Conservation (phyloP, 345 rosid species). For the Raphanus raphanistrum region DNA sequence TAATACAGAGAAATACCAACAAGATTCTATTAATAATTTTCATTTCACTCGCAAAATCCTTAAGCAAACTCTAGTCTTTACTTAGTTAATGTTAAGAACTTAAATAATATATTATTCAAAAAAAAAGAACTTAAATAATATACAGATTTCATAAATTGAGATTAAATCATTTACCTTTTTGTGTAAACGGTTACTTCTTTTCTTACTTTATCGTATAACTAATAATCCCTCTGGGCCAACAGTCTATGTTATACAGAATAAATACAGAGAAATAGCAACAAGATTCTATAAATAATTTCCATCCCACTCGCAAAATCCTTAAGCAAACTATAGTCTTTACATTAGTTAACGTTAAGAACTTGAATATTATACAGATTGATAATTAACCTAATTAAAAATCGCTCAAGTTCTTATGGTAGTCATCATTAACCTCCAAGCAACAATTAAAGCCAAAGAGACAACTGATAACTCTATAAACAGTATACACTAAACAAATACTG, state of each 20-base stretch:
- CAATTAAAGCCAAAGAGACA: constrained; percentile 7
- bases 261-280: background rate
- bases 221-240: background rate
- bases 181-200: background rate
- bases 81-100: background rate
- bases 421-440: constrained; percentile 20
- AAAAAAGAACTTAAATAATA: background rate
- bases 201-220: background rate
- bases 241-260: background rate
- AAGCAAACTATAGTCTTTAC: constrained; percentile 9
- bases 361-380: background rate
- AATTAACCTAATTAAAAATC: background rate
- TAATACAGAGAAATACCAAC: background rate
- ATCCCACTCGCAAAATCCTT: constrained; percentile 3
- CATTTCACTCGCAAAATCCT: background rate
- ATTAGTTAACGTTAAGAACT: background rate
- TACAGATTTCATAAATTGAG: background rate
- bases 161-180: too few species aligned
- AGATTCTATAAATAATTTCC: constrained; percentile 8
- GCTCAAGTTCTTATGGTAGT: constrained; percentile 20
- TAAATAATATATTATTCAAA: too few species aligned
- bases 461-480: background rate
- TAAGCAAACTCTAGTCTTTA: constrained; percentile 8
- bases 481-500: background rate
- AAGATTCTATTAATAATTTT: constrained; percentile 11